Evolutionary conservation across 352 stramenopile genomes (phyloP), one percentile per base, ranked within the genome.

Genomic region (Peronospora belbahrii): DNA sequence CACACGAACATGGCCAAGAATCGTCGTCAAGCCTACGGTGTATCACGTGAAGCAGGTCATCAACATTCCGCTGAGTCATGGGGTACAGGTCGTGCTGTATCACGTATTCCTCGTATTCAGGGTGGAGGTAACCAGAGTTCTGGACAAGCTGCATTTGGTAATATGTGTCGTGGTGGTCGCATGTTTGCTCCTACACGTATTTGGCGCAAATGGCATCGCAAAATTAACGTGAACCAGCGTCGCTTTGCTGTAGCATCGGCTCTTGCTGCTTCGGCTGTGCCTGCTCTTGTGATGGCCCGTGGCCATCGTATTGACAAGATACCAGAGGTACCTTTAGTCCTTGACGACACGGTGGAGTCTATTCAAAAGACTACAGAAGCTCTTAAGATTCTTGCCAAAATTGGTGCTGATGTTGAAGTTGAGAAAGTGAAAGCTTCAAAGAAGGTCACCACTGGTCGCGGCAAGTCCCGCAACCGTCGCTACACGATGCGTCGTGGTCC

Each of bases 1-100:
- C 96, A 99, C 88, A 98, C 91, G 32, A 98, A 99, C 85, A 98
- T 99, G 82, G 94, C 93, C 76, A 99, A 99, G 91, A 99, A 99
- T 85, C 81, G 96, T 60, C 93, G 97, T 70, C 97, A 99, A 80
- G 88, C 97, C 17, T 99, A 98, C 81, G 92, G 86, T 65, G 96
- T 99, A 34, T 97, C 82, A 57, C 93, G 96, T 48, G 74, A 83
- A 31, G 96, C 97, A 32, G 95, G 96, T 66, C 96, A 98, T 79
- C 78, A 97, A 69, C 92, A 96, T 75, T 98, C 95, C 38, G 97
- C 97, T 39, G 84, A 96, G 59, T 99, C 95, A 19, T 99, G 97
- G 97, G 97, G 97, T 65, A 99, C 97, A 38, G 97, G 97, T 56
- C 95, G 97, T 67, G 97, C 97, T 58, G 97, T 99, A 37, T 95